phyloP scores from a whole-genome alignment of 805 yeast species.

The Tetrapisispora nanseiensis region DNA sequence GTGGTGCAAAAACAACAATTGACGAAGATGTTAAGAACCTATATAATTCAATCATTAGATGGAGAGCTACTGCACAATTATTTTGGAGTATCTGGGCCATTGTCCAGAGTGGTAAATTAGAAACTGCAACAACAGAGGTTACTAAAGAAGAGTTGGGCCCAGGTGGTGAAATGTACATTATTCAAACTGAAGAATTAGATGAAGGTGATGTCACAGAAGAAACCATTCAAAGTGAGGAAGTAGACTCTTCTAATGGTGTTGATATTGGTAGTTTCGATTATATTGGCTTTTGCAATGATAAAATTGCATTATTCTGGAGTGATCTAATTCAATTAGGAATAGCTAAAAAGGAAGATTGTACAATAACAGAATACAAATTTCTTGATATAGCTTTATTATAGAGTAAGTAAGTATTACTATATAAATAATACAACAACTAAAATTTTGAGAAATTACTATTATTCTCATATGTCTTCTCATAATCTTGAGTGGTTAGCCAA shows the following conservation, averaged over 20 bases:
- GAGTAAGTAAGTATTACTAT: background rate
- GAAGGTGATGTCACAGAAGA: conserved; percentile 17
- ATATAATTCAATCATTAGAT: conserved; percentile 54
- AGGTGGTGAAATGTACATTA: conserved; percentile 42
- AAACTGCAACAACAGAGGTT: background rate
- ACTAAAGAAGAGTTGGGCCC: conserved; percentile 37
- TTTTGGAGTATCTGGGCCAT: conserved; percentile 92
- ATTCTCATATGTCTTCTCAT: too few relatives aligned
- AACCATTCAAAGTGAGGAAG: conserved; percentile 23
- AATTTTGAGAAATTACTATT: too few relatives aligned
- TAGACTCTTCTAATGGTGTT: conserved; percentile 21
- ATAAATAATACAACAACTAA: background rate
- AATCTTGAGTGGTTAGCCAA: too few relatives aligned
- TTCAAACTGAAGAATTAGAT: conserved; percentile 19
- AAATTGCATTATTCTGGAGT: conserved; percentile 61
- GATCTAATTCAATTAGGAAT: conserved; percentile 60
- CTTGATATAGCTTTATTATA: conserved; percentile 3
- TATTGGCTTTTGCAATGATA: conserved; percentile 63
- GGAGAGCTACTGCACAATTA: conserved; percentile 75
- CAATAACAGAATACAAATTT: background rate
- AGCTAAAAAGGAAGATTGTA: conserved; percentile 22
- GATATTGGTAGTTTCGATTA: conserved; percentile 68
- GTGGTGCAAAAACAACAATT: conserved; percentile 26
- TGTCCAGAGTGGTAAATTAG: conserved; percentile 52
- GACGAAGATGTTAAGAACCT: conserved; percentile 41